A percentile compares a stretch with the other conserved stretches of the same genome.
These are phyloP conservation scores for Akebia trifoliata DNA, from an alignment of 164 flowering plant genomes.

Conservation along the genomic window DNA sequence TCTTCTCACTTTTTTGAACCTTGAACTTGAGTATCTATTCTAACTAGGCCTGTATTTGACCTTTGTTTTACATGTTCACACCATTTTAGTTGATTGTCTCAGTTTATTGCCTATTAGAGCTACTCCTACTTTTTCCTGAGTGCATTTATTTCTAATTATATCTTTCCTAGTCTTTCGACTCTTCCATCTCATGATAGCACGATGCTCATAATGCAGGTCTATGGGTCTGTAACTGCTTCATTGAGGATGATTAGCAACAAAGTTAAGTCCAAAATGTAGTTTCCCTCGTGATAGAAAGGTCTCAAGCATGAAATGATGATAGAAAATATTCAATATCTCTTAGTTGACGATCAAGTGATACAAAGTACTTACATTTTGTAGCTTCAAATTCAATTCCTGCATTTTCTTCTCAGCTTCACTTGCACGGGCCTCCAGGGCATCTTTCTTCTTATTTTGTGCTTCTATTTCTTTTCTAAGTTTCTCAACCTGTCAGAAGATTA, in stretches of 20 bases:
- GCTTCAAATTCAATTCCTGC: constrained; percentile 39
- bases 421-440: constrained; percentile 44
- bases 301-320: neutral
- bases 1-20: too few relatives aligned
- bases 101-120: too few relatives aligned
- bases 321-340: neutral
- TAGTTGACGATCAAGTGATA: neutral
- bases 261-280: neutral
- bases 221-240: neutral
- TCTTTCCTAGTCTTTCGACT: too few relatives aligned
- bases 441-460: constrained; percentile 38
- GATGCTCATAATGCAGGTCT: too few relatives aligned
- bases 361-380: constrained; percentile 48
- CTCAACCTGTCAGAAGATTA: constrained; percentile 41
- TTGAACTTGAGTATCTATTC: too few relatives aligned
- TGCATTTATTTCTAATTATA: too few relatives aligned
- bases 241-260: neutral
- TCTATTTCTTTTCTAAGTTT: constrained; percentile 56
- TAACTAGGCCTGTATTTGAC: too few relatives aligned
- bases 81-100: too few relatives aligned
- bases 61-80: too few relatives aligned
- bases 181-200: too few relatives aligned
- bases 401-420: constrained; percentile 48
- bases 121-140: too few relatives aligned
- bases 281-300: neutral